Evolutionary conservation across 495 filamentous ascomycete genomes (phyloP).

Genomic region (Bryoglossum gracile): DNA sequence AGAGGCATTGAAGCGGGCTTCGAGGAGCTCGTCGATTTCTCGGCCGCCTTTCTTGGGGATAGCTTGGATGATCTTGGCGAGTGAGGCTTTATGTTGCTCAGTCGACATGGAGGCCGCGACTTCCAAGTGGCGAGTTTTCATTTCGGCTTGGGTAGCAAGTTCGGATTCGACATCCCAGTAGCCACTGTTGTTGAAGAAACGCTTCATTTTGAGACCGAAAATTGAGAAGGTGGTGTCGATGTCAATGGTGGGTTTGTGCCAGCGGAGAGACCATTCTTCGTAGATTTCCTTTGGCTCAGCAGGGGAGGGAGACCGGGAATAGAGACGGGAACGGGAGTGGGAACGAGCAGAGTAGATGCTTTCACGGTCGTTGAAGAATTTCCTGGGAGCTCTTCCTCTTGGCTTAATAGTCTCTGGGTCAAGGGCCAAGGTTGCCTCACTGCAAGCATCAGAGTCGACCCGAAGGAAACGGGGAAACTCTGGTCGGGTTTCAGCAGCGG

Average conservation of each 20-base stretch:
- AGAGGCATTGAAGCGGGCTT: slow-evolving; percentile 2
- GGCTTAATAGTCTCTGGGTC: neutral
- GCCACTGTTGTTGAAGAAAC: slow-evolving; percentile 4
- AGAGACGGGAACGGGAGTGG: neutral
- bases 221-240: slow-evolving; percentile 1
- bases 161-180: slow-evolving; percentile 9
- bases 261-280: slow-evolving; percentile 15
- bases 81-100: slow-evolving; percentile 3
- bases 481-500: neutral
- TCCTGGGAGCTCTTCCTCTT: neutral
- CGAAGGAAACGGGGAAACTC: neutral
- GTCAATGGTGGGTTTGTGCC: neutral
- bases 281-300: slow-evolving; percentile 5
- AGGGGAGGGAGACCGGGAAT: neutral
- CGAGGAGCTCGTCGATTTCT: slow-evolving; percentile 4
- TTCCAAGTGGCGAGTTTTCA: slow-evolving; percentile 1
- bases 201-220: slow-evolving; percentile 12
- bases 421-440: slow-evolving; percentile 2
- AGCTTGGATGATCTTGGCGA: slow-evolving; percentile 6
- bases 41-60: slow-evolving; percentile 4
- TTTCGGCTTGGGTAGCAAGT: slow-evolving; percentile 4
- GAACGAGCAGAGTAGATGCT: slow-evolving; percentile 7
- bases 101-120: slow-evolving; percentile 1
- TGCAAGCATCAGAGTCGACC: neutral
- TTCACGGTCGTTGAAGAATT: slow-evolving; percentile 3